These are phyloP conservation scores for Entonaema liquescens DNA, from an alignment of 495 filamentous ascomycete species.

Conservation along the genomic window DNA sequence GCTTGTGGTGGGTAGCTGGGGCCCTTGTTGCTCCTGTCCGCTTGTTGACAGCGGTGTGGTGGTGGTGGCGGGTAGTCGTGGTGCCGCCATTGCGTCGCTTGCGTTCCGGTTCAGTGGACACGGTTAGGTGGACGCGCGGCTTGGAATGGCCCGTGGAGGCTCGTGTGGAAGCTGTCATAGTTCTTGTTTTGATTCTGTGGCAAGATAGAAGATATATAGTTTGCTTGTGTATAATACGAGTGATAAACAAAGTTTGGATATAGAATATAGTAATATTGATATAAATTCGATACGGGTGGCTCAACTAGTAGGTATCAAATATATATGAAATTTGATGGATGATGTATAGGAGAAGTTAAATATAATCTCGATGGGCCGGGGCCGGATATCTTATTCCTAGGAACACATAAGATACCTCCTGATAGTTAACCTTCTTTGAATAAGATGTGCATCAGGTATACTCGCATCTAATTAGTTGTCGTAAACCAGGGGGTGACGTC, in stretches of 20 bases:
- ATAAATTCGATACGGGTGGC: too few species aligned
- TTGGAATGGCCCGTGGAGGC: constrained; percentile 43
- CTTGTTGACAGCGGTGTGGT: constrained; percentile 20
- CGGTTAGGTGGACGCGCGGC: constrained; percentile 36
- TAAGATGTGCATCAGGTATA: constrained; percentile 14
- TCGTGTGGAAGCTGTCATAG: constrained; percentile 46
- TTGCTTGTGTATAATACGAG: not conserved
- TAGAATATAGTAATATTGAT: too few species aligned
- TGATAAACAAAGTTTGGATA: not conserved
- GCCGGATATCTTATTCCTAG: not conserved
- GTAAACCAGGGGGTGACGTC: constrained; percentile 32
- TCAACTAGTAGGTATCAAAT: not conserved
- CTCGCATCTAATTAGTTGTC: constrained; percentile 32
- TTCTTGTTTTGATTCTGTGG: not conserved
- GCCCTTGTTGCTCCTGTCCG: constrained; percentile 29
- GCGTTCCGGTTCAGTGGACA: constrained; percentile 44
- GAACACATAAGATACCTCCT: not conserved
- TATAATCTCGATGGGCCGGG: not conserved
- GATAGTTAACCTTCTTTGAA: constrained; percentile 8
- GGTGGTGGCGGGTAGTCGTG: constrained; percentile 7
- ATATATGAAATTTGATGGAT: not conserved
- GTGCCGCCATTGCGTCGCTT: constrained; percentile 29
- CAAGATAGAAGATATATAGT: not conserved
- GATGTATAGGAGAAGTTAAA: not conserved
- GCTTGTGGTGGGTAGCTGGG: constrained; percentile 48